Conservation (phyloP, 495 filamentous ascomycete genomes). For the Penicillium chermesinum region DNA sequence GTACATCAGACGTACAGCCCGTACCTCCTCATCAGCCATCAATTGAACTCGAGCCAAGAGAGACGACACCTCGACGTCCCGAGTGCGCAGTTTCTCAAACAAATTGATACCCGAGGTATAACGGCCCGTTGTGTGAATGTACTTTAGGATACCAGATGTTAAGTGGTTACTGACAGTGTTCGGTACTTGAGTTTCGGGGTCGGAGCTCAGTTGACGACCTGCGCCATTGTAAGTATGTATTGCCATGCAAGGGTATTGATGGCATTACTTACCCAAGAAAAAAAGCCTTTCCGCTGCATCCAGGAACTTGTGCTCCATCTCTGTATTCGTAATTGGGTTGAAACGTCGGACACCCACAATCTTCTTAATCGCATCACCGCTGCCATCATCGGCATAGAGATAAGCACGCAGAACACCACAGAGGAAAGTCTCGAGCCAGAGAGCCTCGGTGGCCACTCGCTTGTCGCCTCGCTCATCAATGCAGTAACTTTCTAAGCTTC, state of each 20-base stretch:
- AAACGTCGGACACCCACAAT: slow-evolving; percentile 92
- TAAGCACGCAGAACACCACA: slow-evolving; percentile 91
- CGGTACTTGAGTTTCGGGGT: slow-evolving; percentile 94
- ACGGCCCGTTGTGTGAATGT: slow-evolving; percentile 92
- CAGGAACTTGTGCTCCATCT: slow-evolving; percentile 93
- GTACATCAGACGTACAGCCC: slow-evolving; percentile 81
- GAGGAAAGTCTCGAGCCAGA: slow-evolving; percentile 97
- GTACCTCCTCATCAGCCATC: slow-evolving; percentile 92
- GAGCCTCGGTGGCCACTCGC: slow-evolving; percentile 79
- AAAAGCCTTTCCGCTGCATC: slow-evolving; percentile 93
- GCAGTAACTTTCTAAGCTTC: slow-evolving; percentile 91
- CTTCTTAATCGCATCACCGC: slow-evolving; percentile 83
- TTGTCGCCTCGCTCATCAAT: slow-evolving; percentile 95
- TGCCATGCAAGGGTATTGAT: background rate
- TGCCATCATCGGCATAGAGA: slow-evolving; percentile 91
- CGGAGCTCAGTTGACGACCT: slow-evolving; percentile 95
- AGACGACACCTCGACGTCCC: slow-evolving; percentile 90
- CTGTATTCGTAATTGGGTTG: slow-evolving; percentile 94
- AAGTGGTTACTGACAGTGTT: slow-evolving; percentile 97
- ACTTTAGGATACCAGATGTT: slow-evolving; percentile 85
- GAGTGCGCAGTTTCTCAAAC: slow-evolving; percentile 89
- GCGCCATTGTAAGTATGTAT: slow-evolving; percentile 20
- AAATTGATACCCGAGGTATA: slow-evolving; percentile 96
- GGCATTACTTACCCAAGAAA: slow-evolving; percentile 65
- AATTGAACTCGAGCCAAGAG: slow-evolving; percentile 84